Conservation (phyloP, 208 protist genomes). For the Herpetomonas tarakana region DNA sequence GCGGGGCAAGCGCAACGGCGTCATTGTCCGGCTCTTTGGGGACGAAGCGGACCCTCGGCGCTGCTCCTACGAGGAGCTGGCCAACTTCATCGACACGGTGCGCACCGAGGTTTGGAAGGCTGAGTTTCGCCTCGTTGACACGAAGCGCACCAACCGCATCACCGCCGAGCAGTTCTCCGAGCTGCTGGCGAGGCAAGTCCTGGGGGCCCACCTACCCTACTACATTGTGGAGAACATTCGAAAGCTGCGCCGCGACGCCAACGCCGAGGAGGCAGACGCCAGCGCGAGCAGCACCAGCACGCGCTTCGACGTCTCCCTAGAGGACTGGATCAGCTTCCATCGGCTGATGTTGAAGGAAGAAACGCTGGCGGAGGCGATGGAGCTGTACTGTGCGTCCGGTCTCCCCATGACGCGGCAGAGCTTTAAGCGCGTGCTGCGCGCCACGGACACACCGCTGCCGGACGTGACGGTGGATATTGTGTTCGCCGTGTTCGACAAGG, state of each 20-base stretch:
- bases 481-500: constrained; percentile 83
- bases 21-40: constrained; percentile 64
- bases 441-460: constrained; percentile 39
- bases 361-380: constrained; percentile 47
- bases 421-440: constrained; percentile 61
- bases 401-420: constrained; percentile 45
- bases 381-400: constrained; percentile 61
- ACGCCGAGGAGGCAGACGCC: neutral
- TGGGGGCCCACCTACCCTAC: constrained; percentile 81
- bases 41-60: constrained; percentile 19
- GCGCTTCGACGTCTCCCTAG: constrained; percentile 35
- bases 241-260: constrained; percentile 37
- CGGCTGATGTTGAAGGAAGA: constrained; percentile 56
- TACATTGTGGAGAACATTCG: constrained; percentile 83
- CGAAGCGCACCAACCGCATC: constrained; percentile 40
- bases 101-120: constrained; percentile 75
- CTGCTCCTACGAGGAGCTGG: constrained; percentile 52
- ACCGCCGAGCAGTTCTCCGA: constrained; percentile 67
- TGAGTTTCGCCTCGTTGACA: constrained; percentile 78
- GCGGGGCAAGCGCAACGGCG: constrained; percentile 43
- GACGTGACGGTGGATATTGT: constrained; percentile 41
- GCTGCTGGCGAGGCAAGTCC: constrained; percentile 75
- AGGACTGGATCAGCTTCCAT: constrained; percentile 79
- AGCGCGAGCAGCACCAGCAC: neutral
- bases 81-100: constrained; percentile 43